Base-by-base conservation (phyloP, 768 basidiomycete genomes). In the Suillus lakei region DNA sequence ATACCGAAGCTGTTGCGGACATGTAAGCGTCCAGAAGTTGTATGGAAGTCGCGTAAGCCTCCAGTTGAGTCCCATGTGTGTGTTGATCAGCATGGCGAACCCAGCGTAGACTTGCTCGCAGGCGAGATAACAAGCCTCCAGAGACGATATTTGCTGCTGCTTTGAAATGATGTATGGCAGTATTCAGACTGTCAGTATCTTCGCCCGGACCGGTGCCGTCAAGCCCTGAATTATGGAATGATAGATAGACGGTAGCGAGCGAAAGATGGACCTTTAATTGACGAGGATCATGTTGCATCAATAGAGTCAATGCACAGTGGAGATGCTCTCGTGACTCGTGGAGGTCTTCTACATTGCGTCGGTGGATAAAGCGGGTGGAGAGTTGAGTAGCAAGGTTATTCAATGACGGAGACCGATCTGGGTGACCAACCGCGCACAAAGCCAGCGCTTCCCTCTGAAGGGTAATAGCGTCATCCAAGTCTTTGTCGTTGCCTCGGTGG, bases 371-470 rank as follows among this genome's bases (percentile, higher is more conserved):
- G 44, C n/a, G n/a, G n/a, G 4, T 12, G 10, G n/a, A 12, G 44
- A 46, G 44, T 4, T 2, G 1, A 12, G 1, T 10, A 0, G 10
- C n/a, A 23, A 46, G n/a, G 1, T 23, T 13, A 4, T 2, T 12
- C 2, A 46, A 23, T 46, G 4, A 46, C n/a, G 0, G 4, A 10
- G 21, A 10, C n/a, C 10, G 44, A 46, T 12, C 10, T 12, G 44
- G 9, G n/a, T 46, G 44, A 46, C n/a, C n/a, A 5, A 46, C n/a
- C 1, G n/a, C n/a, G n/a, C n/a, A 2, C 10, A 46, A 46, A n/a
- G n/a, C 44, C 44, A 46, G n/a, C 10, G 10, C 44, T 46, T 46
- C 44, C n/a, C n/a, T 46, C 0, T 4, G 12, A 46, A 46, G 10
- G 10, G 4, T 10, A 12, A 46, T 46, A 23, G 44, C n/a, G 4